Conservation (phyloP, 2,329 filamentous ascomycete species). For the Thyridium curvatum region DNA sequence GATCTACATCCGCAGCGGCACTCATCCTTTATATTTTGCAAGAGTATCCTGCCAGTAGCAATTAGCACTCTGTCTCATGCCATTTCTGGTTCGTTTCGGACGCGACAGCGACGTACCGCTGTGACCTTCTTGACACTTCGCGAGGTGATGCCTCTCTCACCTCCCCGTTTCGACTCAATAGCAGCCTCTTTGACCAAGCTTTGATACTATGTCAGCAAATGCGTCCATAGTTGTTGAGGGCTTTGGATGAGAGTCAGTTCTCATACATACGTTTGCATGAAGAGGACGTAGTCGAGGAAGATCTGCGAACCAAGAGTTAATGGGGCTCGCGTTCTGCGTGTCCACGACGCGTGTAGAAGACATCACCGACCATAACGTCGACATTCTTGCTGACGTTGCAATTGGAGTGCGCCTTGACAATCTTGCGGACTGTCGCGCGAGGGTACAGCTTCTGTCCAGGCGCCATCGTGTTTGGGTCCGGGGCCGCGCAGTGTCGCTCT, state of each 20-base stretch:
- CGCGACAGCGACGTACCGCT: conserved; percentile 45
- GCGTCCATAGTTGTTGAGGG: background rate
- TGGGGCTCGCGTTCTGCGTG: conserved; percentile 13
- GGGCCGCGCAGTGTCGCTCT: background rate
- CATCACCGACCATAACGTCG: conserved; percentile 73
- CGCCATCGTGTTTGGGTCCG: conserved; percentile 41
- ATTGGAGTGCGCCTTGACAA: conserved; percentile 82
- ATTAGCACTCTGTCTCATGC: background rate
- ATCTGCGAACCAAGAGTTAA: conserved; percentile 46
- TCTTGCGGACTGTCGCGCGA: conserved; percentile 78
- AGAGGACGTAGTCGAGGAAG: conserved; percentile 77
- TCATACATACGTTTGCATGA: conserved; percentile 58
- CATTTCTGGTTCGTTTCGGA: background rate
- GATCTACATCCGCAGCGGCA: conserved; percentile 1
- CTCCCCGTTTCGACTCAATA: conserved; percentile 67
- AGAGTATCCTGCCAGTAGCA: conserved; percentile 47
- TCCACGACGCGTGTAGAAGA: conserved; percentile 8
- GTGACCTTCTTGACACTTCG: conserved; percentile 73
- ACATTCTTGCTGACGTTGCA: conserved; percentile 77
- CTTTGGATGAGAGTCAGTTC: too few relatives aligned
- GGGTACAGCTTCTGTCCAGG: conserved; percentile 72
- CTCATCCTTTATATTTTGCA: conserved; percentile 62
- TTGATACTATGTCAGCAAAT: conserved; percentile 5
- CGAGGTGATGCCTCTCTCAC: conserved; percentile 68
- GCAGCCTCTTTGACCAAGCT: conserved; percentile 75